Conservation (phyloP, 164 flowering plant species). For the Taxillus chinensis region DNA sequence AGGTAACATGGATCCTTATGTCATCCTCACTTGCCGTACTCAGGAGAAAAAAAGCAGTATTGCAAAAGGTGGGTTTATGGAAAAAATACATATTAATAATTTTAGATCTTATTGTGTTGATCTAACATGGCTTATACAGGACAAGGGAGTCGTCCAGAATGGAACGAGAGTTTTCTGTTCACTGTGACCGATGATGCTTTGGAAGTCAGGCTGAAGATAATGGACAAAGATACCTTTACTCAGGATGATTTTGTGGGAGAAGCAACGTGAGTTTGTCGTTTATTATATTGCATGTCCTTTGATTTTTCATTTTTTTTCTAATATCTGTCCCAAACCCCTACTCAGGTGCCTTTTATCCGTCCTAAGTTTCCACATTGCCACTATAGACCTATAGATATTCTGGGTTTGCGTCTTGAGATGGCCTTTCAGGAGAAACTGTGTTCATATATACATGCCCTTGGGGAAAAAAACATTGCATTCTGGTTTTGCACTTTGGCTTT, state of each 20-base stretch:
- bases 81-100: not conserved
- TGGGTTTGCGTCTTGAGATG: too few relatives aligned
- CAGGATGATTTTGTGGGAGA: slow-evolving; percentile 74
- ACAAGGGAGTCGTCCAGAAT: slow-evolving; percentile 63
- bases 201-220: slow-evolving; percentile 45
- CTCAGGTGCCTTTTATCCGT: too few relatives aligned
- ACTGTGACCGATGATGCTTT: slow-evolving; percentile 36
- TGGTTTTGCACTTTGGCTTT: not conserved
- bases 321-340: too few relatives aligned
- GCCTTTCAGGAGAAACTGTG: too few relatives aligned
- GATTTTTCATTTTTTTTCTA: not conserved
- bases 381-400: too few relatives aligned
- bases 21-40: slow-evolving; percentile 53
- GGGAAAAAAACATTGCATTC: not conserved
- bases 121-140: slow-evolving; percentile 31
- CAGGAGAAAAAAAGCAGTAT: slow-evolving; percentile 80
- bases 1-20: slow-evolving; percentile 84
- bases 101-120: not conserved
- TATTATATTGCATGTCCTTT: not conserved
- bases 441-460: not conserved
- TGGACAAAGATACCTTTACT: slow-evolving; percentile 53
- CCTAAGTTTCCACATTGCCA: too few relatives aligned
- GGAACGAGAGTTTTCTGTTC: slow-evolving; percentile 85
- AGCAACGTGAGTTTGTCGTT: slow-evolving; percentile 38
- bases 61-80: slow-evolving; percentile 47